A percentile compares a stretch with the other conserved stretches of the same genome.
Conservation (phyloP, 2,329 filamentous ascomycete genomes). For the Fusarium liriodendri region DNA sequence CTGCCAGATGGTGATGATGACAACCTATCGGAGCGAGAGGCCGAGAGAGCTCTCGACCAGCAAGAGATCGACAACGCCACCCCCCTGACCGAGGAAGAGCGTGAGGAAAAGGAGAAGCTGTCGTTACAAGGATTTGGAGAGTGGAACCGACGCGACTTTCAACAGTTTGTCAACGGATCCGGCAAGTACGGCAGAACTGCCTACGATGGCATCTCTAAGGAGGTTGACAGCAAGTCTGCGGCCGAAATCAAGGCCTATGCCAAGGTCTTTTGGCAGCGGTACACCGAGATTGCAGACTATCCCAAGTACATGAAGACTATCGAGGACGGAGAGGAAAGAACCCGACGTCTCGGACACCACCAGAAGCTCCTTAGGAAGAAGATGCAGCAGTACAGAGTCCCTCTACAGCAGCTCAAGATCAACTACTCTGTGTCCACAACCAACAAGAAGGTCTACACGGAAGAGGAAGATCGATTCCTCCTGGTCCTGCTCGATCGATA, state of each 20-base stretch:
- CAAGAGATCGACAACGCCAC: conserved; percentile 93
- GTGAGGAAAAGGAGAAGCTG: conserved; percentile 84
- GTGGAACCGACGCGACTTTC: conserved; percentile 98
- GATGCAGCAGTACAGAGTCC: conserved; percentile 96
- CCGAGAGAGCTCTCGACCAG: conserved; percentile 88
- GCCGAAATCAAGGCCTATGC: conserved; percentile 91
- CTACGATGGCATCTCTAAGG: conserved; percentile 85
- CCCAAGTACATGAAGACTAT: conserved; percentile 89
- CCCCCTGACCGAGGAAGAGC: conserved; percentile 88
- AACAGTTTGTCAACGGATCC: conserved; percentile 96
- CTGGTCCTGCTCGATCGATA: conserved; percentile 93
- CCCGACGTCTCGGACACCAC: conserved; percentile 89
- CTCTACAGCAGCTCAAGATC: conserved; percentile 96
- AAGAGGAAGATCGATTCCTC: conserved; percentile 96
- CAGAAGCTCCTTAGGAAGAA: conserved; percentile 94
- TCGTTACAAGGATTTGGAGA: conserved; percentile 88
- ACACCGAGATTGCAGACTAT: conserved; percentile 90
- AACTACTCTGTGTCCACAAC: conserved; percentile 99
- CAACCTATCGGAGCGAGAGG: conserved; percentile 85
- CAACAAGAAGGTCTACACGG: conserved; percentile 99
- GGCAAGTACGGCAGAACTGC: conserved; percentile 91
- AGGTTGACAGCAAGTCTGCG: conserved; percentile 90
- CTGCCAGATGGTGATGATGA: conserved; percentile 90
- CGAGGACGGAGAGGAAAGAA: conserved; percentile 91
- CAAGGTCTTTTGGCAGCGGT: conserved; percentile 96